Conservation (phyloP, 805 yeast species). For the Metschnikowia santaceciliae region DNA sequence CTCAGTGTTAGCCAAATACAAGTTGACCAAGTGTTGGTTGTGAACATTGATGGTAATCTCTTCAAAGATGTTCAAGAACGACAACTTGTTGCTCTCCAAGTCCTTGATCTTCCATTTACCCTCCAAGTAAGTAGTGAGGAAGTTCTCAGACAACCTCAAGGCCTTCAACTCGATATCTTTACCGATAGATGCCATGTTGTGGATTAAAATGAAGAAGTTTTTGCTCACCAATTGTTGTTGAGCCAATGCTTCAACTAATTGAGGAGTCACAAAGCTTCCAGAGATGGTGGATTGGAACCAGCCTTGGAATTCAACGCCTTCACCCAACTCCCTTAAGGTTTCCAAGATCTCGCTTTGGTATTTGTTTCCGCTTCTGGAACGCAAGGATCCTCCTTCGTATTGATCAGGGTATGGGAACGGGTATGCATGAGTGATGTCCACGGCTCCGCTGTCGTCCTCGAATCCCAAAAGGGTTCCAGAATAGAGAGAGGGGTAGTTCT, state of each 20-base stretch:
- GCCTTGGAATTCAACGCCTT: slow-evolving; percentile 70
- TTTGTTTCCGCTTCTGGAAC: slow-evolving; percentile 56
- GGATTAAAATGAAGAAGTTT: slow-evolving; percentile 55
- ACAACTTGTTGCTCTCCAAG: slow-evolving; percentile 55
- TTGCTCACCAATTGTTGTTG: slow-evolving; percentile 56
- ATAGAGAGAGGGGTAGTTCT: slow-evolving; percentile 55
- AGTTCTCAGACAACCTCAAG: slow-evolving; percentile 60
- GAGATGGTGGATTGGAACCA: slow-evolving; percentile 73
- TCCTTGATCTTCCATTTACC: slow-evolving; percentile 64
- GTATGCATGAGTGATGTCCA: slow-evolving; percentile 56
- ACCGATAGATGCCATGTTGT: slow-evolving; percentile 66
- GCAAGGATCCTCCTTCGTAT: slow-evolving; percentile 57
- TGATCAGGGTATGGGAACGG: slow-evolving; percentile 68
- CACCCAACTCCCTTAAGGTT: slow-evolving; percentile 56
- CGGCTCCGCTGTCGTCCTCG: slow-evolving; percentile 50
- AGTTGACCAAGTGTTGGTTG: slow-evolving; percentile 64
- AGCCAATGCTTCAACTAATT: slow-evolving; percentile 65
- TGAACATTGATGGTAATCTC: slow-evolving; percentile 65
- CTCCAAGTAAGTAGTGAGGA: slow-evolving; percentile 51
- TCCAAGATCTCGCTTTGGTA: slow-evolving; percentile 68
- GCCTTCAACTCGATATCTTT: slow-evolving; percentile 68
- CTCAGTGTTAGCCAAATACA: slow-evolving; percentile 40
- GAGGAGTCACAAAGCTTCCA: slow-evolving; percentile 65
- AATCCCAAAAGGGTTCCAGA: slow-evolving; percentile 76
- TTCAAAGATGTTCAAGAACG: slow-evolving; percentile 62